phyloP scores from a whole-genome alignment of 192 early-diverging fungal species.

The Mortierella hygrophila region DNA sequence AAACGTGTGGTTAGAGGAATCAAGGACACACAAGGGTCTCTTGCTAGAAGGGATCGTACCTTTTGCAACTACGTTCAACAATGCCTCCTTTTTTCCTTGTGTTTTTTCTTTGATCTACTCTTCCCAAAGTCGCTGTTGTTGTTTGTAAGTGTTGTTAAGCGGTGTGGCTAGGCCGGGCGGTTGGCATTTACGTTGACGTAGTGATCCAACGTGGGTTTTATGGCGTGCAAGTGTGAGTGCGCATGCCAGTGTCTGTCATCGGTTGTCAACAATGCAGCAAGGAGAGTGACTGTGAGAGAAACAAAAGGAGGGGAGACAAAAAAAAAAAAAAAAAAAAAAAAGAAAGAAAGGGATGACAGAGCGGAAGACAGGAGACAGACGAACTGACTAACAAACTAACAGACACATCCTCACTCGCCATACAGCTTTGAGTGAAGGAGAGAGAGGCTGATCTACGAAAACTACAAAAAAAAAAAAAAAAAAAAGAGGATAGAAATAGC shows the following conservation, averaged over 20 bases:
- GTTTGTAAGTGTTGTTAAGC: neutral
- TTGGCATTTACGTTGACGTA: neutral
- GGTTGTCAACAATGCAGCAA: neutral
- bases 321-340: neutral
- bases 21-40: neutral
- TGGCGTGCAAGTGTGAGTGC: neutral
- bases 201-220: neutral
- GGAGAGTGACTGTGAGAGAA: neutral
- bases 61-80: too few species aligned
- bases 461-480: neutral
- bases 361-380: neutral
- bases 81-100: too few species aligned
- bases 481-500: neutral
- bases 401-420: too few species aligned
- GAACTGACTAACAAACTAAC: neutral
- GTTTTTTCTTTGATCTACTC: neutral
- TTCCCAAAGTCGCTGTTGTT: neutral
- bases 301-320: neutral
- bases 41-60: neutral
- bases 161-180: neutral
- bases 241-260: neutral
- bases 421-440: neutral
- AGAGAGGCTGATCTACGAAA: neutral
- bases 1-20: neutral
- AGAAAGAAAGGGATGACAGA: slow-evolving; percentile 9